Evolutionary conservation across 257 asterid genomes (phyloP).

Genomic region (Echium plantagineum): DNA sequence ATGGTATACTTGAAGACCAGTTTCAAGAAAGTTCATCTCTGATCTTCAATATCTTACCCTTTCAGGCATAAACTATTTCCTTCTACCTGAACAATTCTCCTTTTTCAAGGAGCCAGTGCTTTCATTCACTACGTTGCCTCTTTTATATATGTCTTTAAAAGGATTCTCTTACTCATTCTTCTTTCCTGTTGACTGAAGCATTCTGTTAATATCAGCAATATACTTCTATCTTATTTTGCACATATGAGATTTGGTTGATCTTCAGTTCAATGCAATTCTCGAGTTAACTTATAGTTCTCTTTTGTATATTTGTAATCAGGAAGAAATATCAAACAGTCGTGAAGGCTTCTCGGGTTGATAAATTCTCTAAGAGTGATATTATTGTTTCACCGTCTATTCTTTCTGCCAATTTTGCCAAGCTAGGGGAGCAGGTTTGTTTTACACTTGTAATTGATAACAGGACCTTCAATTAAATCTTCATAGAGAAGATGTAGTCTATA

Average conservation of each 20-base stretch:
- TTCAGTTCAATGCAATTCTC: not conserved
- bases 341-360: conserved; percentile 88
- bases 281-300: not conserved
- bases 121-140: too few relatives aligned
- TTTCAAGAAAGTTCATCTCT: too few relatives aligned
- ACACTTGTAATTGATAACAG: not conserved
- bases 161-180: not conserved
- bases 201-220: not conserved
- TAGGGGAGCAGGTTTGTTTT: conserved; percentile 86
- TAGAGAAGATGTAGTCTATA: not conserved
- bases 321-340: conserved; percentile 50
- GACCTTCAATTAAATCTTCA: not conserved
- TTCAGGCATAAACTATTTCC: too few relatives aligned
- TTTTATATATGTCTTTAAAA: not conserved
- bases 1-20: too few relatives aligned
- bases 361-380: conserved; percentile 75
- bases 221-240: not conserved
- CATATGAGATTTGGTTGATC: not conserved
- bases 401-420: conserved; percentile 85
- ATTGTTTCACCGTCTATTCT: conserved; percentile 97
- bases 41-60: too few relatives aligned
- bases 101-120: too few relatives aligned
- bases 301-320: conserved; percentile 33
- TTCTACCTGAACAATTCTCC: too few relatives aligned
- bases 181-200: too few relatives aligned